Base-by-base conservation (phyloP, 176 grass and related monocot species). In the Tillandsia leiboldiana region DNA sequence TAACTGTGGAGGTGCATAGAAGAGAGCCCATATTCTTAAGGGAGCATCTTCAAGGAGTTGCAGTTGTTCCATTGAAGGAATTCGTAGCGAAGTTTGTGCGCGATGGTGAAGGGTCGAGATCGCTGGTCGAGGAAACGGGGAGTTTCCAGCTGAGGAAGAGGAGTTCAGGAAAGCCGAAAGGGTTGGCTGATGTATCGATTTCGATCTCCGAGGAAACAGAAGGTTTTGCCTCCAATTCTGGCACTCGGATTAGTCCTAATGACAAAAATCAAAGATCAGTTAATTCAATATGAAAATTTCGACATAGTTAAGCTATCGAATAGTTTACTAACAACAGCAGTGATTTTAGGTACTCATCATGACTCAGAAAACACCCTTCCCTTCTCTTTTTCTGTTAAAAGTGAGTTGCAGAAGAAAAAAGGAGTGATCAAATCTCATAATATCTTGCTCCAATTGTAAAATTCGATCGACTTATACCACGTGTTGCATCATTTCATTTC, bases 11-110 rank as follows among this genome's bases (percentile, higher is more conserved):
- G 70, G 93, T 97, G 4, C 87, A 92, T 66, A 83, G 79, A 70
- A 87, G 93, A 81, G 89, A 97, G 10, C 93, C 89, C 33, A 87
- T 97, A 64, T 90, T 92, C 78, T 72, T 92, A 58, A 67, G 84
- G 72, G 89, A 92, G 51, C 80, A 82, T 68, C 84, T 92, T 26
- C 93, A 97, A 42, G 93, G 89, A 62, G 57, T 71, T 57, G 86
- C 74, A 12, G 74, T 80, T 65, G 65, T 92, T 28, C 86, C 79
- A 71, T 68, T 97, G 81, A 80, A 85, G 26, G 89, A 92, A 29
- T 92, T 87, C 54, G 57, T 92, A 9, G 69, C 78, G 8, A 92
- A 83, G 66, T 87, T 85, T 27, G 14, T 1, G 2, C 33, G 69
- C 9, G 51, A 62, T 3, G 11, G 29, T 24, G 83, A 90, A 42